These are phyloP conservation scores for Toxoplasma gondii DNA, from an alignment of 169 alveolate genomes.

Conservation along the genomic window DNA sequence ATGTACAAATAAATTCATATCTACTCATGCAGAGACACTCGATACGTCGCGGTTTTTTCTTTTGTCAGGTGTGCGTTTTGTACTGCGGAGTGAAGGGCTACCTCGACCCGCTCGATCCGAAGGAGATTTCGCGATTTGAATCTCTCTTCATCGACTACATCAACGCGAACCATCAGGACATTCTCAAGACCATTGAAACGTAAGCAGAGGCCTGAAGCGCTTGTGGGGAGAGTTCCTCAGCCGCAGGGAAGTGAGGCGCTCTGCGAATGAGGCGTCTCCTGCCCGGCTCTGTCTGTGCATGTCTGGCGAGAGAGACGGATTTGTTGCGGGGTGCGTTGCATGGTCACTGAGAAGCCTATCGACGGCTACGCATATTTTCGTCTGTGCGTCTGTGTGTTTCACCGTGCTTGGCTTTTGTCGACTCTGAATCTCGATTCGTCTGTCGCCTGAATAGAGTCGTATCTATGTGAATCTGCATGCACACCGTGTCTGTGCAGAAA, in stretches of 20 bases:
- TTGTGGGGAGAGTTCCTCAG: no score
- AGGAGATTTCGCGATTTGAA: conserved; percentile 74
- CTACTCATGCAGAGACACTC: no score
- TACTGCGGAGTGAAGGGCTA: conserved; percentile 87
- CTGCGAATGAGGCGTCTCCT: background rate
- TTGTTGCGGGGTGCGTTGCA: no score
- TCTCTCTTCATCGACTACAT: conserved; percentile 39
- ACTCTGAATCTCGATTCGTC: no score
- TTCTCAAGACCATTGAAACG: conserved; percentile 54
- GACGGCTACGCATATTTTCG: background rate
- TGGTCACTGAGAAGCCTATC: no score
- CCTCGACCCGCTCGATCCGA: conserved; percentile 77
- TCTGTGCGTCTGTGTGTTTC: no score
- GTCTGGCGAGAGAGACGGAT: background rate
- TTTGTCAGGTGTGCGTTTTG: conserved; percentile 71
- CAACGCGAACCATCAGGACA: conserved; percentile 45
- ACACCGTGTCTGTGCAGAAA: background rate
- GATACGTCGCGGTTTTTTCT: background rate
- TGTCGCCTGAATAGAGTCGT: no score
- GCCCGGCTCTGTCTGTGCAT: background rate
- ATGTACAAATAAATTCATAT: no score
- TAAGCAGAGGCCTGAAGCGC: background rate
- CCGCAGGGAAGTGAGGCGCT: background rate
- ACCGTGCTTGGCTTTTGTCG: no score
- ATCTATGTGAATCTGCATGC: background rate